phyloP scores from a whole-genome alignment of 208 protist species.

The Leishmania aethiopica region DNA sequence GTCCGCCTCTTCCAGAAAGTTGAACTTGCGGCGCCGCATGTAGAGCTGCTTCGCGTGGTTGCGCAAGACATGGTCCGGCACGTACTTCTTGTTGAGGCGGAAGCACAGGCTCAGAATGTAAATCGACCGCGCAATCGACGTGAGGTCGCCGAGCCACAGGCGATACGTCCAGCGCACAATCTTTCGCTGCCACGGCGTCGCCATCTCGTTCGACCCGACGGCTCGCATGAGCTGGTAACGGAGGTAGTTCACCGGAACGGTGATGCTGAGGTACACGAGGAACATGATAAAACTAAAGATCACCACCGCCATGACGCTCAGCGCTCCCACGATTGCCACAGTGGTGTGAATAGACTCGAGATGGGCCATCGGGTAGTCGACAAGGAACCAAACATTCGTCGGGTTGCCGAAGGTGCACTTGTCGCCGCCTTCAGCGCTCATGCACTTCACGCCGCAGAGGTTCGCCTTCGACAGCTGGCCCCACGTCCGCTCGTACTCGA shows the following conservation, averaged over 20 bases:
- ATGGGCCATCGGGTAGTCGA: constrained; percentile 35
- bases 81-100: constrained; percentile 85
- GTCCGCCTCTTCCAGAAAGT: constrained; percentile 31
- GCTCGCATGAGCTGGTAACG: constrained; percentile 60
- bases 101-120: constrained; percentile 79
- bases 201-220: constrained; percentile 37
- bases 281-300: constrained; percentile 61
- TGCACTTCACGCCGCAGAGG: constrained; percentile 70
- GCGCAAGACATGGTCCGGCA: constrained; percentile 78
- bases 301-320: constrained; percentile 58
- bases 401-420: constrained; percentile 53
- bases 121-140: constrained; percentile 55
- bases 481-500: constrained; percentile 44
- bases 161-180: constrained; percentile 43
- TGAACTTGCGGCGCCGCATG: constrained; percentile 25
- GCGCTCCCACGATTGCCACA: constrained; percentile 37
- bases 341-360: constrained; percentile 12
- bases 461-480: constrained; percentile 43
- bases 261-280: constrained; percentile 75
- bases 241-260: constrained; percentile 67
- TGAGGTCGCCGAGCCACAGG: constrained; percentile 78
- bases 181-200: constrained; percentile 27
- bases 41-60: constrained; percentile 63
- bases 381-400: constrained; percentile 63
- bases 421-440: constrained; percentile 18